These are phyloP conservation scores for Apiospora malaysiana DNA, from an alignment of 2,329 filamentous ascomycete genomes.

Conservation along the genomic window DNA sequence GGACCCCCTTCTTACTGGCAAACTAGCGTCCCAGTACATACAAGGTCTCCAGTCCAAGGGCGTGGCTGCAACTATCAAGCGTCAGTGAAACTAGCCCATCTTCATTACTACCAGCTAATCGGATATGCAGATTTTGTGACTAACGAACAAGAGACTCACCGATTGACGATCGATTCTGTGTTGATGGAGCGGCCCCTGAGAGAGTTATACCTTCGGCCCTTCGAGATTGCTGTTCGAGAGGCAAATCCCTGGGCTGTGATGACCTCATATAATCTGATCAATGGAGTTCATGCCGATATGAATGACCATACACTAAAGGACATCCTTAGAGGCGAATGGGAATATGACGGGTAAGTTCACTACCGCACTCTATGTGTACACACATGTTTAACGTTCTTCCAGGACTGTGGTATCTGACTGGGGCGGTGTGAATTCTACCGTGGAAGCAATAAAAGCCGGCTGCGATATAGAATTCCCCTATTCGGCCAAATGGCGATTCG, in stretches of 20 bases:
- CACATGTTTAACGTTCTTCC: constrained; percentile 29
- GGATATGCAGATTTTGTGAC: constrained; percentile 62
- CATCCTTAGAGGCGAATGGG: constrained; percentile 66
- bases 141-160: constrained; percentile 76
- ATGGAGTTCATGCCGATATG: constrained; percentile 66
- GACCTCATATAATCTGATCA: constrained; percentile 72
- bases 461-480: constrained; percentile 65
- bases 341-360: constrained; percentile 59
- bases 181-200: constrained; percentile 69
- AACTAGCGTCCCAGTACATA: constrained; percentile 74
- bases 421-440: constrained; percentile 62
- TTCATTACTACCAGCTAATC: constrained; percentile 25
- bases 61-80: constrained; percentile 80
- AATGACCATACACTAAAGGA: constrained; percentile 60
- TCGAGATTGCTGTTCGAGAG: constrained; percentile 74
- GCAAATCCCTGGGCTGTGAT: constrained; percentile 74
- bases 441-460: constrained; percentile 60
- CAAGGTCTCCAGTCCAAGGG: constrained; percentile 75
- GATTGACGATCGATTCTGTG: constrained; percentile 67
- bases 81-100: constrained; percentile 45
- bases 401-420: constrained; percentile 65
- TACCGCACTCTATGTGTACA: constrained; percentile 1
- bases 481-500: constrained; percentile 60
- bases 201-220: constrained; percentile 76
- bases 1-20: constrained; percentile 78